Conservation (phyloP, 495 filamentous ascomycete genomes). For the Pyrenula massariospora region DNA sequence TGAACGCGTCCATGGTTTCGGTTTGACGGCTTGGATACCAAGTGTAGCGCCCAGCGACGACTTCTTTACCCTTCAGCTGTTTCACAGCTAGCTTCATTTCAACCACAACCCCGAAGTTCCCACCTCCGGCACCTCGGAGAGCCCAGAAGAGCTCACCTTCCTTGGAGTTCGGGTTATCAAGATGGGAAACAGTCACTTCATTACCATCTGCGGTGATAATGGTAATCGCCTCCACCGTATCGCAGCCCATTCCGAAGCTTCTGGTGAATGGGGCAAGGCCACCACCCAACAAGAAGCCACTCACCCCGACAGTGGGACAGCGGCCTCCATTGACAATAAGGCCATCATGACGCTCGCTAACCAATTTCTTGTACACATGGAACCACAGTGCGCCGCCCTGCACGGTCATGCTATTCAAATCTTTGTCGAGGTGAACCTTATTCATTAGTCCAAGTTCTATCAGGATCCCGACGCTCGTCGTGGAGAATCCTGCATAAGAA, state of each 20-base stretch:
- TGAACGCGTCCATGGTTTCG: constrained; percentile 5
- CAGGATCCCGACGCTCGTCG: constrained; percentile 10
- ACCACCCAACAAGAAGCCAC: constrained; percentile 14
- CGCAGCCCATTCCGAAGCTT: constrained; percentile 14
- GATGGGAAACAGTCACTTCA: constrained; percentile 7
- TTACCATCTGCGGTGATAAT: constrained; percentile 7
- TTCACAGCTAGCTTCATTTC: constrained; percentile 12
- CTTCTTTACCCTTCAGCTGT: constrained; percentile 1
- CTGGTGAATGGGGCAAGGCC: constrained; percentile 11
- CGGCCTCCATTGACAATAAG: constrained; percentile 13
- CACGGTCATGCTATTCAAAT: too few species aligned
- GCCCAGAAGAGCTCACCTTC: constrained; percentile 6
- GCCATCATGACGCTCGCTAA: constrained; percentile 7
- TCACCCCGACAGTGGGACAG: constrained; percentile 14
- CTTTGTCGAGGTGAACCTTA: constrained; percentile 9
- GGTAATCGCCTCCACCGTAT: constrained; percentile 8
- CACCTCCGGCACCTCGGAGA: constrained; percentile 2
- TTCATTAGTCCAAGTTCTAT: constrained; percentile 11
- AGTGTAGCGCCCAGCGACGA: constrained; percentile 10
- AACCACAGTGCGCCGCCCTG: constrained; percentile 4
- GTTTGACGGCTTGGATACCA: too few species aligned
- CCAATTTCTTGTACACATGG: constrained; percentile 9
- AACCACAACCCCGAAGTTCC: constrained; percentile 17
- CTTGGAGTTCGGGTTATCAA: not conserved
- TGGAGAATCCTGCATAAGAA: constrained; percentile 14